These are phyloP conservation scores for Abelmoschus esculentus DNA, from an alignment of 345 rosid species.

Conservation along the genomic window DNA sequence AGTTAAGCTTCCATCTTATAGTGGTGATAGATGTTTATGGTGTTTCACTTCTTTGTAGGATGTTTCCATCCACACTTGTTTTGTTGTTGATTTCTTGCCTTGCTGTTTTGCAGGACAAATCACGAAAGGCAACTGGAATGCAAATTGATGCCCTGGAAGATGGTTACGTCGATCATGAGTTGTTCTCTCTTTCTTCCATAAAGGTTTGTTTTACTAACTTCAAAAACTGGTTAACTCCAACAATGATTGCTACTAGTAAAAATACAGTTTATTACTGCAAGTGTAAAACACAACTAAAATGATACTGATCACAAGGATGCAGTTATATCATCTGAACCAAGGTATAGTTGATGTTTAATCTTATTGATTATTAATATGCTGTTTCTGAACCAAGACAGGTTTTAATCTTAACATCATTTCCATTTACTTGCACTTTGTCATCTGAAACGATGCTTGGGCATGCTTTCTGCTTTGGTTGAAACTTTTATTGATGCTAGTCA, in stretches of 20 bases:
- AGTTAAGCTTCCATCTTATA: background rate
- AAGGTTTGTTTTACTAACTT: constrained; percentile 42
- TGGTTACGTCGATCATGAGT: constrained; percentile 63
- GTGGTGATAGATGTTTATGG: too few species aligned
- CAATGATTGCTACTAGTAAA: background rate
- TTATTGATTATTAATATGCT: background rate
- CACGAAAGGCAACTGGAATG: constrained; percentile 68
- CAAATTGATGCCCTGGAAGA: constrained; percentile 80
- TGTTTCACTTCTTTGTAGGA: background rate
- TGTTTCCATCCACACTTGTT: background rate
- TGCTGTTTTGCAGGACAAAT: constrained; percentile 52
- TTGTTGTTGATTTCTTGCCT: background rate
- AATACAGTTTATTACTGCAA: background rate
- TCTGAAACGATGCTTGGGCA: background rate
- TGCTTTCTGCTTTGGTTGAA: background rate
- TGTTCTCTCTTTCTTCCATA: constrained; percentile 86
- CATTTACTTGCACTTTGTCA: background rate
- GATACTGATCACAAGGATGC: too few species aligned
- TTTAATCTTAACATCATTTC: background rate
- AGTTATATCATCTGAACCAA: too few species aligned
- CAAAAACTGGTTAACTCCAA: background rate
- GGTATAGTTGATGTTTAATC: too few species aligned
- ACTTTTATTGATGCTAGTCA: constrained; percentile 3
- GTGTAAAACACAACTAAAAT: background rate
- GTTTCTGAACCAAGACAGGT: background rate